Percentiles rank a stretch among this genome's conserved stretches.
phyloP scores from a whole-genome alignment of 176 grass and related monocot species.

The Oryza nivara region DNA sequence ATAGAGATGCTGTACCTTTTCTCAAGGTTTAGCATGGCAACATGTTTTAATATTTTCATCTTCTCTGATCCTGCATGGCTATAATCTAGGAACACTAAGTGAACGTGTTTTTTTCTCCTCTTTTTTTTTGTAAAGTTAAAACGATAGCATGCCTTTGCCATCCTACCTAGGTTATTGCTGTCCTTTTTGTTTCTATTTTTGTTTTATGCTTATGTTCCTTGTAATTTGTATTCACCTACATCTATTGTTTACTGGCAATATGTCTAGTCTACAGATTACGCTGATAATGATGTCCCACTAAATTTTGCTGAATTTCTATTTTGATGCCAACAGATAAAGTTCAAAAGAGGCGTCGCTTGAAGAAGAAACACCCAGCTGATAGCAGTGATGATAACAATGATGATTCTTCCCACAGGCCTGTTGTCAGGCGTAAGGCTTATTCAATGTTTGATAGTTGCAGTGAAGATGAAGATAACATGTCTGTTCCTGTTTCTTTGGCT shows the following conservation, averaged over 20 bases:
- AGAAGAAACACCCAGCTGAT: constrained; percentile 64
- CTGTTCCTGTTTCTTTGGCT: constrained; percentile 41
- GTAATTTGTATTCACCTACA: background rate
- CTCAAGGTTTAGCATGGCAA: background rate
- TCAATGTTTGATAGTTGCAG: constrained; percentile 59
- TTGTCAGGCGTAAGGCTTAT: constrained; percentile 33
- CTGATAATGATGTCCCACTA: background rate
- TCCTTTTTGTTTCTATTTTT: background rate
- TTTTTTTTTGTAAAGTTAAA: no score
- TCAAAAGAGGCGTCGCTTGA: constrained; percentile 41
- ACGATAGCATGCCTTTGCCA: no score
- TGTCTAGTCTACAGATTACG: background rate
- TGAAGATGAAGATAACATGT: constrained; percentile 79
- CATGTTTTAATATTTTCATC: background rate
- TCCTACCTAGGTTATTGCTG: no score
- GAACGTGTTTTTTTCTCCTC: background rate
- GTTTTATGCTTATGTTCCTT: background rate
- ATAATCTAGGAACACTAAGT: background rate
- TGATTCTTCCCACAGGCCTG: constrained; percentile 47
- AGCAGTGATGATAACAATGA: constrained; percentile 39
- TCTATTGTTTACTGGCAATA: background rate
- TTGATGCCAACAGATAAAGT: constrained; percentile 15
- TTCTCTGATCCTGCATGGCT: constrained; percentile 10
- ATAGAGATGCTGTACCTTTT: background rate
- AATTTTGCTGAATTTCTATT: constrained; percentile 25